phyloP scores from a whole-genome alignment of 176 grass and related monocot genomes.

The Oryza officinalis region DNA sequence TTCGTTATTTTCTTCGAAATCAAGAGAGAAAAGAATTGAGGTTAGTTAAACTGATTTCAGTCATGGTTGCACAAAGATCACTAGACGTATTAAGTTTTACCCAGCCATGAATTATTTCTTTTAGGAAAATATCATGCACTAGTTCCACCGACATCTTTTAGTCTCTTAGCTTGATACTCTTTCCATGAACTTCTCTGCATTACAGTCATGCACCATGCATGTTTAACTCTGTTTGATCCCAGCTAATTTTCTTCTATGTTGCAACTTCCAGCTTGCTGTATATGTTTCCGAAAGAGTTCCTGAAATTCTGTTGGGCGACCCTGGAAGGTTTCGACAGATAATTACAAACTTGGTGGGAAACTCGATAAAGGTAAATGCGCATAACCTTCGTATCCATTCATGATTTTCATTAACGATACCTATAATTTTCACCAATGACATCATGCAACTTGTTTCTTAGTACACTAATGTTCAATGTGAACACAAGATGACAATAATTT shows the following conservation, averaged over 20 bases:
- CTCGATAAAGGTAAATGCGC: conserved; percentile 78
- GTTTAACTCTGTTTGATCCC: conserved; percentile 32
- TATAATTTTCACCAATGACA: not conserved
- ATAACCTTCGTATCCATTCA: conserved; percentile 9
- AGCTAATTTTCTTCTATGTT: conserved; percentile 35
- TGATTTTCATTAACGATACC: not conserved
- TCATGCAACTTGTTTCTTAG: not conserved
- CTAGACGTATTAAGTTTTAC: not conserved
- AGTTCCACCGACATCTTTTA: conserved; percentile 10
- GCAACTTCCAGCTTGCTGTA: conserved; percentile 75
- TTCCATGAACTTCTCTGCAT: conserved; percentile 25
- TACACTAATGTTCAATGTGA: conserved; percentile 22
- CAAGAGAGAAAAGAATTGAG: conserved; percentile 87
- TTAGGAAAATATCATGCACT: conserved; percentile 22
- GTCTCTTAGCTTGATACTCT: not conserved
- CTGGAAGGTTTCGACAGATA: conserved; percentile 96
- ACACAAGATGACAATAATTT: conserved; percentile 30
- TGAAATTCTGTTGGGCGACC: conserved; percentile 87
- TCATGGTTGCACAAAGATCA: not conserved
- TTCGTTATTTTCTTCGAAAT: conserved; percentile 78
- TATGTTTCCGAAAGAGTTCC: conserved; percentile 97
- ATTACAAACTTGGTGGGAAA: conserved; percentile 97
- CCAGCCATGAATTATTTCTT: conserved; percentile 28
- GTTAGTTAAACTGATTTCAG: conserved; percentile 35
- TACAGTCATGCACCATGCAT: conserved; percentile 22